Percentiles rank a stretch among this genome's conserved stretches.
These are phyloP conservation scores for Trypanosomatidae sp. DNA, from an alignment of 208 protist genomes.

Conservation along the genomic window DNA sequence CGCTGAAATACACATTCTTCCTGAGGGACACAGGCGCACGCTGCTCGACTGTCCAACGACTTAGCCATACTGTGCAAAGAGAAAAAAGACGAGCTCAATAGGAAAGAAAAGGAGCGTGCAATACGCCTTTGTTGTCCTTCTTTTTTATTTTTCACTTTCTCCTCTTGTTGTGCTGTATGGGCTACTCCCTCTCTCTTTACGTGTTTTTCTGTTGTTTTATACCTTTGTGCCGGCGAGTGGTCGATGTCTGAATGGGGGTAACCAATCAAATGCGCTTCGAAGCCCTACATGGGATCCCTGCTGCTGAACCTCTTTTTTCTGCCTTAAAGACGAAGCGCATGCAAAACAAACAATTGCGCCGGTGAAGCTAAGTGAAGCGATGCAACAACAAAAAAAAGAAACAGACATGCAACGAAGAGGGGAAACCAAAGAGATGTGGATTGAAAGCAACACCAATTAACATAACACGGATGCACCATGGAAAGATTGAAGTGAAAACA, in stretches of 20 bases:
- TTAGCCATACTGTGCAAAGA: background rate
- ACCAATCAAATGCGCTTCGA: slow-evolving; percentile 4
- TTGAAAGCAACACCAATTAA: background rate
- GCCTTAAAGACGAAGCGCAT: background rate
- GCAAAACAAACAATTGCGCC: background rate
- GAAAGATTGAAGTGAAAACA: background rate
- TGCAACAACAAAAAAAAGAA: background rate
- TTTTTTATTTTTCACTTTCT: slow-evolving; percentile 10
- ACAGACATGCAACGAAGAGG: no score
- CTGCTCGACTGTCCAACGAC: no score
- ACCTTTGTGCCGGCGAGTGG: background rate
- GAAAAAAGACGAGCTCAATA: background rate
- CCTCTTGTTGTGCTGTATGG: background rate
- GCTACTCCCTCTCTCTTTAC: background rate
- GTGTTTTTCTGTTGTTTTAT: slow-evolving; percentile 4
- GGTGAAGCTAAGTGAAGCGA: background rate
- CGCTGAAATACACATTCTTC: slow-evolving; percentile 8
- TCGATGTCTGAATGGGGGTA: slow-evolving; percentile 1
- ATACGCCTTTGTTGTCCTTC: background rate
- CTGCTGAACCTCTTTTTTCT: background rate
- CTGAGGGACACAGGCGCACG: slow-evolving; percentile 4
- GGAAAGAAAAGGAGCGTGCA: background rate
- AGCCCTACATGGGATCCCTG: slow-evolving; percentile 6
- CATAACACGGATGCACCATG: background rate
- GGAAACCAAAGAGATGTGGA: background rate